These are phyloP conservation scores for Paramecium caudatum DNA, from an alignment of 73 alveolate genomes.

Conservation along the genomic window DNA sequence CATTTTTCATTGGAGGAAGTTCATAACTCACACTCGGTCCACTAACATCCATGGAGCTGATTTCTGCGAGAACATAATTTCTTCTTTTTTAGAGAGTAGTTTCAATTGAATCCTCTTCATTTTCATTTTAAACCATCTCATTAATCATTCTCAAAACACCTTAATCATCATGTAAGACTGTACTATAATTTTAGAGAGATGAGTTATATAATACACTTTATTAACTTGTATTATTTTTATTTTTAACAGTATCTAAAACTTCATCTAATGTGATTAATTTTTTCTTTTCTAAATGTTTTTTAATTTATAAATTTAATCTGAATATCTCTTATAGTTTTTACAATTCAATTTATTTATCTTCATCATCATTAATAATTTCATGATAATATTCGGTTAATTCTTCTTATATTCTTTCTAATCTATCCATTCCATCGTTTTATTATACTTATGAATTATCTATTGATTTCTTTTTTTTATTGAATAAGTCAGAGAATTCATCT, in stretches of 20 bases:
- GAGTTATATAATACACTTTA: background rate
- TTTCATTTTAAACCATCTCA: slow-evolving; percentile 45
- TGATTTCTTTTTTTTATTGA: background rate
- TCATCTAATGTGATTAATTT: slow-evolving; percentile 24
- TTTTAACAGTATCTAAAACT: background rate
- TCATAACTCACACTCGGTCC: slow-evolving; percentile 7
- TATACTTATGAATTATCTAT: background rate
- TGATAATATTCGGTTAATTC: slow-evolving; percentile 37
- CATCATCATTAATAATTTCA: slow-evolving; percentile 44
- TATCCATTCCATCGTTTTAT: background rate
- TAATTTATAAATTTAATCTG: slow-evolving; percentile 22
- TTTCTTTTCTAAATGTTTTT: background rate
- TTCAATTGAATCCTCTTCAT: background rate
- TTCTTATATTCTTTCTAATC: slow-evolving; percentile 38
- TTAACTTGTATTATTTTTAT: background rate
- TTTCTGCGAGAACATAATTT: background rate
- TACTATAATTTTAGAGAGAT: slow-evolving; percentile 23
- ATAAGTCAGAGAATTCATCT: slow-evolving; percentile 34
- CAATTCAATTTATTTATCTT: background rate
- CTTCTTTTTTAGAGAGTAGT: background rate
- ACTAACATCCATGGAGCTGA: background rate
- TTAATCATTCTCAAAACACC: slow-evolving; percentile 33
- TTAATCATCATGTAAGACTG: slow-evolving; percentile 60
- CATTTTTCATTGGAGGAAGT: slow-evolving; percentile 12
- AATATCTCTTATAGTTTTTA: slow-evolving; percentile 16